Evolutionary conservation across 1,139 yeast genomes (phyloP).

Genomic region (Zygoascus sp.): DNA sequence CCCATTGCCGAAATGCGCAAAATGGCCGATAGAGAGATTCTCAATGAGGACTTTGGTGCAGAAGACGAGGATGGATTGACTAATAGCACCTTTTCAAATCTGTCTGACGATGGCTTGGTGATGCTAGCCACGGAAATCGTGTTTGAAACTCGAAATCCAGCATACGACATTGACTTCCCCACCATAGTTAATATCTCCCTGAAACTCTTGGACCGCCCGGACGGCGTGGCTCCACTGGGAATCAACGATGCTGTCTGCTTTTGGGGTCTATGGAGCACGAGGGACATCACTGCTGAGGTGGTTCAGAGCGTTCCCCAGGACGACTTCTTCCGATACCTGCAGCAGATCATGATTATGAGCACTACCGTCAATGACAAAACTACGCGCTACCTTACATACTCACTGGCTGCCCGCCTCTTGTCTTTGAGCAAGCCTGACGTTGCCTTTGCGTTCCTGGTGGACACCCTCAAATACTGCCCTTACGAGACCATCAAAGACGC

Average conservation of each 20-base stretch:
- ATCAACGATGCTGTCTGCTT: constrained; percentile 40
- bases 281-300: constrained; percentile 31
- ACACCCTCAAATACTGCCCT: constrained; percentile 67
- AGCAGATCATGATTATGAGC: constrained; percentile 40
- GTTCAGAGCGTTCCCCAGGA: constrained; percentile 25
- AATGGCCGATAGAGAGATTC: constrained; percentile 17
- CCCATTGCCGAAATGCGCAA: constrained; percentile 41
- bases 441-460: constrained; percentile 58
- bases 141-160: constrained; percentile 26
- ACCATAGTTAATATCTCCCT: constrained; percentile 25
- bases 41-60: constrained; percentile 14
- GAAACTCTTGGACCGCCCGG: constrained; percentile 22
- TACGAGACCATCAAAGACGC: constrained; percentile 55
- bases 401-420: constrained; percentile 38
- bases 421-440: constrained; percentile 52
- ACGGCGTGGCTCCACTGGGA: constrained; percentile 38
- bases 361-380: constrained; percentile 32
- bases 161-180: constrained; percentile 21
- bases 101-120: constrained; percentile 33
- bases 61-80: constrained; percentile 11
- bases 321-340: constrained; percentile 43
- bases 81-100: constrained; percentile 21
- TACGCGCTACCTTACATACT: constrained; percentile 29
- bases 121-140: constrained; percentile 33
- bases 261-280: constrained; percentile 43